Base-by-base conservation (phyloP, 345 rosid species). In the Eucalyptus erythrocorys region DNA sequence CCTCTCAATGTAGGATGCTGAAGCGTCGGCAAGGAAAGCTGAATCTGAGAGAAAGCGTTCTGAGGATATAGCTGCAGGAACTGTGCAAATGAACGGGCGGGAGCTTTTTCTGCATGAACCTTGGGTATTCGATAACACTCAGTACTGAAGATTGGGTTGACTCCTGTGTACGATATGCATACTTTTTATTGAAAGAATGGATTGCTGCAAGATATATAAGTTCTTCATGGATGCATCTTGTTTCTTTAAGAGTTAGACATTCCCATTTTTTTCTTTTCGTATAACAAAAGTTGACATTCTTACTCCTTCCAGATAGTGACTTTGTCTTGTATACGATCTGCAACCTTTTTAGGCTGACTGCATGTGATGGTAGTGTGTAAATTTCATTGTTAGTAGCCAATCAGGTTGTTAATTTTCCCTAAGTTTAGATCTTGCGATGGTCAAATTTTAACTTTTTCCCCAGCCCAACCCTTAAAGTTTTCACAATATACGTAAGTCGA, bases 101-200 rank as follows among this genome's bases (percentile, higher is more conserved):
- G 99, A 97, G 94, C 96, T 97, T 89, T 97, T 96, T 94, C 82
- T 92, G 90, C 97, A 93, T 53, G 95, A 96, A 89, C 99, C 99
- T 5, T 93, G 94, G 95, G 96, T 94, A 61, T 97, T 97, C 79
- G 99, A 97, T 87, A 95, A 97, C 90, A 82, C 91, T 64, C 93
- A 24, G 2, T 97, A 93, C 86, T 96, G 86, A 89, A 76, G 57
- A 42, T 37, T 22, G 21, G 48, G 22, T 45, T 22, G 47, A 40
- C 30, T 76, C 27, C 47, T 21, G 47, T 37, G 30, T 6, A 76
- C 82, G 7, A 21, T 76, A 21, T 76, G 47, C 47, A 21, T 22
- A 40, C 47, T 21, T 76, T 76, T 26, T 76, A 21, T 37, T 21
- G 82, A 76, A 76, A 76, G 45, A 76, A 40, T 76, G 82, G 47